Evolutionary conservation across 1,139 yeast species (phyloP).

Genomic region (Candida sojae): DNA sequence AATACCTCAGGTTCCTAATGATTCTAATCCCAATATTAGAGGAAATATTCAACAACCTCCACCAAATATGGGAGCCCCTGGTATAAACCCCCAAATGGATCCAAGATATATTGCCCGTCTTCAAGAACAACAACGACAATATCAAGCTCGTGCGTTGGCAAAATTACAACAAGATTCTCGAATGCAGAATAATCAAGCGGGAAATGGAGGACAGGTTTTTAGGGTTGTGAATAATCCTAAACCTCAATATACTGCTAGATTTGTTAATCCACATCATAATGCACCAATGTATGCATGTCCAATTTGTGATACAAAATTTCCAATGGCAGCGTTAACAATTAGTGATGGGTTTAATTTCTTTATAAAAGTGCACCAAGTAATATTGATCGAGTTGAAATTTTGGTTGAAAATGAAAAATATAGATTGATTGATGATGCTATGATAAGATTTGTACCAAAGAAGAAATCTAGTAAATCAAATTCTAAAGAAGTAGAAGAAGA

Average conservation of each 20-base stretch:
- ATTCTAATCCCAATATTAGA: not conserved
- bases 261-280: constrained; percentile 13
- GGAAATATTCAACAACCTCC: not conserved
- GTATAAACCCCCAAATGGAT: not conserved
- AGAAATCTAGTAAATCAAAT: not conserved
- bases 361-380: constrained; percentile 39
- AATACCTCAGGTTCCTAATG: not conserved
- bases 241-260: constrained; percentile 10
- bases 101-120: not conserved
- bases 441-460: not conserved
- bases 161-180: not conserved
- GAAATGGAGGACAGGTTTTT: not conserved
- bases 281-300: constrained; percentile 38
- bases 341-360: constrained; percentile 47
- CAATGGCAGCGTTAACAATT: constrained; percentile 36
- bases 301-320: constrained; percentile 38
- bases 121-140: not conserved
- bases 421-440: constrained; percentile 31
- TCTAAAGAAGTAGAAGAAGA: constrained; percentile 3
- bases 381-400: constrained; percentile 37
- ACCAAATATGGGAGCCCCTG: not conserved
- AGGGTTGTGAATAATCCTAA: constrained; percentile 9
- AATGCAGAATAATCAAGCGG: not conserved
- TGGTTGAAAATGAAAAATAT: constrained; percentile 34
- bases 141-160: not conserved